Evolutionary conservation across 225 moss, liverwort and hornwort species (phyloP).

Genomic region (Antitrichia curtipendula): DNA sequence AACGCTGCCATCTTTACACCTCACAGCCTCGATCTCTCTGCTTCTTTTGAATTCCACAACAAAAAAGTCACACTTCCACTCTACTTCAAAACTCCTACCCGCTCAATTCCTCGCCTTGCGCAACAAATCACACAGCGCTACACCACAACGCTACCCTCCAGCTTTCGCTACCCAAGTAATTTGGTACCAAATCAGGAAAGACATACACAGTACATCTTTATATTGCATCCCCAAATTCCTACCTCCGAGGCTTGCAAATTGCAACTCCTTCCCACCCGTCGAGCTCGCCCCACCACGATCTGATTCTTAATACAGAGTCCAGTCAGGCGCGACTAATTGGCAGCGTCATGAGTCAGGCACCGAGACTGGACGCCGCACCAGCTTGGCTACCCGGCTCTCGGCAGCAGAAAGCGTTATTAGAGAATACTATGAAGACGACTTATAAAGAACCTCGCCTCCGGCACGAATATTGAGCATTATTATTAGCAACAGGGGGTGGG

Average conservation of each 20-base stretch:
- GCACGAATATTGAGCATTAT: background rate
- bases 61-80: background rate
- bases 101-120: background rate
- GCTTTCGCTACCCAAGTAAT: too few species aligned
- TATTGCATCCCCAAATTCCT: background rate
- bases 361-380: constrained; percentile 20
- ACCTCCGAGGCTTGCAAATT: background rate
- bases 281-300: background rate
- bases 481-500: background rate
- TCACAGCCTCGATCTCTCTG: background rate
- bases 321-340: background rate
- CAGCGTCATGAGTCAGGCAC: background rate
- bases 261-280: background rate
- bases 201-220: background rate
- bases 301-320: background rate
- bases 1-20: background rate
- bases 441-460: background rate
- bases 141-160: background rate
- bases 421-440: background rate
- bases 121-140: background rate
- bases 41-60: background rate
- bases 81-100: background rate
- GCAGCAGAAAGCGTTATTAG: background rate
- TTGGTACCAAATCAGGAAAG: background rate
- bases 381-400: background rate